phyloP scores from a whole-genome alignment of 768 basidiomycete species.

The Strobilomyces dryophilus region DNA sequence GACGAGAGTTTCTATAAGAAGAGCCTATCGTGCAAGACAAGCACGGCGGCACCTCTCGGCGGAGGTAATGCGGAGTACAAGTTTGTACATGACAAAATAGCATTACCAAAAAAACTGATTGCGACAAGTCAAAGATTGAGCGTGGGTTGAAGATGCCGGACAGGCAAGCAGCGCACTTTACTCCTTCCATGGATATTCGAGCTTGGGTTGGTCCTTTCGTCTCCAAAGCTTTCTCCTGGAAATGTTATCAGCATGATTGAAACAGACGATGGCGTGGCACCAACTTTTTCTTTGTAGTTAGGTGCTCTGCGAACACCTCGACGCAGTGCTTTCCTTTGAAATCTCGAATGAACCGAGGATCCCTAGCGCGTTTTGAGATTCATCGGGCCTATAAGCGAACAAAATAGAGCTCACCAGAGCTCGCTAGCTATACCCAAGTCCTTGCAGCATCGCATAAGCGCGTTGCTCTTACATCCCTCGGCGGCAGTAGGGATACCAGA shows the following conservation, averaged over 20 bases:
- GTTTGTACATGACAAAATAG: not conserved
- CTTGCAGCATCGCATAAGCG: conserved; percentile 96
- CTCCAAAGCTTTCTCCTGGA: conserved; percentile 88
- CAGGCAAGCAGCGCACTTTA: conserved; percentile 20
- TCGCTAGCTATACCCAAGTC: conserved; percentile 95
- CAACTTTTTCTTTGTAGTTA: conserved; percentile 86
- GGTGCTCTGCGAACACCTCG: conserved; percentile 83
- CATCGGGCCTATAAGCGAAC: not conserved
- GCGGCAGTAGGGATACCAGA: conserved; percentile 85
- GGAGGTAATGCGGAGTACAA: not conserved
- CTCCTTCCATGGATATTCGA: conserved; percentile 89
- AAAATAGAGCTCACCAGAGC: conserved; percentile 64
- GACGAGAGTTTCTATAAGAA: not conserved
- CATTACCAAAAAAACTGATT: not conserved
- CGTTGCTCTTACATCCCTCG: conserved; percentile 95
- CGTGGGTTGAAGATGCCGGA: not conserved
- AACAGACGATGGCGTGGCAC: conserved; percentile 25
- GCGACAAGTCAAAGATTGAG: not conserved
- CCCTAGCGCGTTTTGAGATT: conserved; percentile 46
- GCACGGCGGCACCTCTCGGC: not conserved
- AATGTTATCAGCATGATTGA: conserved; percentile 1
- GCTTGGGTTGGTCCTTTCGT: conserved; percentile 79
- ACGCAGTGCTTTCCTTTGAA: conserved; percentile 83
- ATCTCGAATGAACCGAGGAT: conserved; percentile 90
- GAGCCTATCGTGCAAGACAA: not conserved